phyloP scores from a whole-genome alignment of 2,329 filamentous ascomycete genomes.

The Lecanicillium sp. region DNA sequence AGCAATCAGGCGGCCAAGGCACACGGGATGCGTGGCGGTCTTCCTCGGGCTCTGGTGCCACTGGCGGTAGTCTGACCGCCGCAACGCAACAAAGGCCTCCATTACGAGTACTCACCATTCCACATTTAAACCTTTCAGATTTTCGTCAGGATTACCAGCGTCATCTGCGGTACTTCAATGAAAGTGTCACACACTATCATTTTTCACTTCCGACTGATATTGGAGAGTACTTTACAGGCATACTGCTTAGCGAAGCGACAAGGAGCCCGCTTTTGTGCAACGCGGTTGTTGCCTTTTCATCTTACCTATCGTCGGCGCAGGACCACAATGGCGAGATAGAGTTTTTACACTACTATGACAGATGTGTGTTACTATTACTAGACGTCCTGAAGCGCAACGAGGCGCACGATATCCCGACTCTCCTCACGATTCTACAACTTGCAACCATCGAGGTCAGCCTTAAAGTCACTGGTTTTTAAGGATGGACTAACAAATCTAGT shows the following conservation, averaged over 20 bases:
- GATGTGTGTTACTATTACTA: conserved; percentile 70
- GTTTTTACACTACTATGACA: conserved; percentile 86
- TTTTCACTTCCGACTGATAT: conserved; percentile 70
- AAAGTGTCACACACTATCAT: conserved; percentile 72
- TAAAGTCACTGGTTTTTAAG: too few species aligned
- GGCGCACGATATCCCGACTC: conserved; percentile 61
- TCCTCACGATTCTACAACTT: conserved; percentile 83
- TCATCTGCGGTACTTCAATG: conserved; percentile 70
- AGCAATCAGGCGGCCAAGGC: too few species aligned
- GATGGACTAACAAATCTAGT: not conserved
- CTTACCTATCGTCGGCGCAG: conserved; percentile 72
- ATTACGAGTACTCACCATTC: too few species aligned
- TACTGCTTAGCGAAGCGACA: conserved; percentile 64
- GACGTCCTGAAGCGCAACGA: conserved; percentile 62
- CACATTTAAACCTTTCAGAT: conserved; percentile 49
- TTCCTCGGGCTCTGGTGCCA: too few species aligned
- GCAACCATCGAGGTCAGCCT: conserved; percentile 88
- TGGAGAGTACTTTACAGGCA: conserved; percentile 63
- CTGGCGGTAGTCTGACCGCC: too few species aligned
- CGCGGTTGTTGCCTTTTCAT: conserved; percentile 78
- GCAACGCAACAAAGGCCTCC: too few species aligned
- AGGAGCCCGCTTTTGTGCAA: conserved; percentile 73
- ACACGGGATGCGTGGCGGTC: too few species aligned
- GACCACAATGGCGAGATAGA: conserved; percentile 66
- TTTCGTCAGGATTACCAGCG: conserved; percentile 64